Evolutionary conservation across 495 filamentous ascomycete species (phyloP).

Genomic region (Tetracladium setigerum): DNA sequence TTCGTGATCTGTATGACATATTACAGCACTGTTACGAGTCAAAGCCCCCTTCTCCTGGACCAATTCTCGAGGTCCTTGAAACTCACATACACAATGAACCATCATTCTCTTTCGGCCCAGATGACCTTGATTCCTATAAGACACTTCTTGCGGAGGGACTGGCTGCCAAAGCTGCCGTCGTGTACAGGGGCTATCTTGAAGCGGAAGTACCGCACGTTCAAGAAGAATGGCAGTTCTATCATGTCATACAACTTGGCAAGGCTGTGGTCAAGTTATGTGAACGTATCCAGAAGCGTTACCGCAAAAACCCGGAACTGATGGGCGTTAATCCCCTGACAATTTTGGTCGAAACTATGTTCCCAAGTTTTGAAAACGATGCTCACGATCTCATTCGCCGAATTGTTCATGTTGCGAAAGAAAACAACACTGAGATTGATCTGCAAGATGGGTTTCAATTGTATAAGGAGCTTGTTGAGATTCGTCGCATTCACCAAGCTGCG

Average conservation of each 20-base stretch:
- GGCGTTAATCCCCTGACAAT: constrained; percentile 79
- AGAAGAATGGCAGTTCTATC: constrained; percentile 74
- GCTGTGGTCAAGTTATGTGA: constrained; percentile 73
- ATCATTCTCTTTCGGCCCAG: constrained; percentile 58
- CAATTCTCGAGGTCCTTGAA: constrained; percentile 75
- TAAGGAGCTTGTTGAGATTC: constrained; percentile 74
- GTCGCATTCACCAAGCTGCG: constrained; percentile 64
- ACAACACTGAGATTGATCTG: constrained; percentile 68
- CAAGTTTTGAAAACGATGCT: constrained; percentile 82
- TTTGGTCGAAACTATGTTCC: constrained; percentile 75
- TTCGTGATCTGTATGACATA: constrained; percentile 81
- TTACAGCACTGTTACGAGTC: constrained; percentile 81
- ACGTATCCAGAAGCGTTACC: constrained; percentile 85
- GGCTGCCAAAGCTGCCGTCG: constrained; percentile 59
- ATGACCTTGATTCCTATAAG: constrained; percentile 61
- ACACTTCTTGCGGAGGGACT: constrained; percentile 66
- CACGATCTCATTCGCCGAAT: constrained; percentile 75
- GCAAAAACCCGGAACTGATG: constrained; percentile 82
- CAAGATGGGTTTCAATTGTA: constrained; percentile 94
- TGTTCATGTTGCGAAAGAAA: constrained; percentile 57
- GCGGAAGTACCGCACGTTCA: constrained; percentile 65
- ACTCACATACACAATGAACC: constrained; percentile 76
- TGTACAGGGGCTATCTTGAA: constrained; percentile 65
- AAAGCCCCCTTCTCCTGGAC: constrained; percentile 73
- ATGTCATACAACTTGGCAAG: constrained; percentile 83